phyloP scores from a whole-genome alignment of 169 alveolate genomes.

The Plasmodium gonderi region DNA sequence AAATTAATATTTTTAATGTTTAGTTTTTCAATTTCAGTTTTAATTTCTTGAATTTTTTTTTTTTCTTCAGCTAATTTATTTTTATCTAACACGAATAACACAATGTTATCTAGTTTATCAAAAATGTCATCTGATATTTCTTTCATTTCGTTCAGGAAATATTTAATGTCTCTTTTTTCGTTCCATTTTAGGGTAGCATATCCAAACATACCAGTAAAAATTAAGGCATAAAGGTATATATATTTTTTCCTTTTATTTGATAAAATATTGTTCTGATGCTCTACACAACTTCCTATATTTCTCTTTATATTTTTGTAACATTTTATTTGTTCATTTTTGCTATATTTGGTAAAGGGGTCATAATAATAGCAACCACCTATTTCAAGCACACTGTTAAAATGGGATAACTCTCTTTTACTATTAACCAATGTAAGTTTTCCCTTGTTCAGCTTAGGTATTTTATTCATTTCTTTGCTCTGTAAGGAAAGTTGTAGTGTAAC shows the following conservation, averaged over 20 bases:
- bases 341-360: slow-evolving; percentile 6
- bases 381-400: slow-evolving; percentile 8
- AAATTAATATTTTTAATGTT: slow-evolving; percentile 49
- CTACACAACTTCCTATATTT: background rate
- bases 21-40: slow-evolving; percentile 55
- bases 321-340: slow-evolving; percentile 17
- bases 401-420: slow-evolving; percentile 23
- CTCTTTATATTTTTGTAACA: slow-evolving; percentile 6
- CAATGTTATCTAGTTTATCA: slow-evolving; percentile 54
- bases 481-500: background rate
- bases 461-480: slow-evolving; percentile 45
- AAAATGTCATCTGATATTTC: slow-evolving; percentile 69
- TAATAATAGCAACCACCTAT: background rate
- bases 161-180: slow-evolving; percentile 29
- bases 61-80: slow-evolving; percentile 57
- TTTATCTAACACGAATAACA: slow-evolving; percentile 59
- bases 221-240: slow-evolving; percentile 1
- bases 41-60: slow-evolving; percentile 41
- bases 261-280: slow-evolving; percentile 5
- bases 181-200: slow-evolving; percentile 31
- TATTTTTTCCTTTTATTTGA: slow-evolving; percentile 25
- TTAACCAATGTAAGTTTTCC: slow-evolving; percentile 5
- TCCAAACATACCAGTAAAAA: slow-evolving; percentile 40
- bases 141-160: slow-evolving; percentile 59
- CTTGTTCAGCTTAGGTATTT: slow-evolving; percentile 6